Percentiles rank a stretch among this genome's conserved stretches.
Evolutionary conservation across 2,329 filamentous ascomycete genomes (phyloP).

Genomic region (Cordyceps tenuipes): DNA sequence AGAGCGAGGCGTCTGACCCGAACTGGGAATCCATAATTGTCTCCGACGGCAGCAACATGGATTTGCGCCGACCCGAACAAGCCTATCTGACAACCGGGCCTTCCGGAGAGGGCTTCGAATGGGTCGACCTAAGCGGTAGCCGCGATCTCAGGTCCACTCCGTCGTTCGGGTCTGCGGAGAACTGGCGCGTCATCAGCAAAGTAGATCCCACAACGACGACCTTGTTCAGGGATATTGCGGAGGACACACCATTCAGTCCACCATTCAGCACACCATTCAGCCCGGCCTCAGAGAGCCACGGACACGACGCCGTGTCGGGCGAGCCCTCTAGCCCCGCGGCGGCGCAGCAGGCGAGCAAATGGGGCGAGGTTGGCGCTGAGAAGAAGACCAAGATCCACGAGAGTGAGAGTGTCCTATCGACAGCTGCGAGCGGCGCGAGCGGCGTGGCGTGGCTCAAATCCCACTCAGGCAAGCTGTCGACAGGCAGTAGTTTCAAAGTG

Average conservation of each 20-base stretch:
- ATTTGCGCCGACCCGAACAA: conserved; percentile 19
- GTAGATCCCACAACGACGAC: conserved; percentile 23
- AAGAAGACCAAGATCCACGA: conserved; percentile 5
- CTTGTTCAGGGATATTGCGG: conserved; percentile 25
- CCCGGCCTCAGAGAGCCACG: conserved; percentile 26
- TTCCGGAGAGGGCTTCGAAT: conserved; percentile 18
- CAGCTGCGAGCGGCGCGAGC: neutral
- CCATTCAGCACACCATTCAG: conserved; percentile 26
- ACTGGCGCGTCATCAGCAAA: conserved; percentile 26
- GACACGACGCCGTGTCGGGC: conserved; percentile 15
- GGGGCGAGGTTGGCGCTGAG: conserved; percentile 15
- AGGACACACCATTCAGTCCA: conserved; percentile 31
- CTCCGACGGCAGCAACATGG: conserved; percentile 19
- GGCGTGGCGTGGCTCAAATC: conserved; percentile 4
- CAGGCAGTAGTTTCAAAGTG: conserved; percentile 13
- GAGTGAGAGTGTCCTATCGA: neutral
- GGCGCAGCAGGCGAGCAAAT: conserved; percentile 19
- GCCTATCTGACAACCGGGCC: conserved; percentile 17
- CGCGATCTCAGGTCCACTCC: conserved; percentile 21
- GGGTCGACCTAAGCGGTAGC: conserved; percentile 18
- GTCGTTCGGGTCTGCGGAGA: conserved; percentile 29
- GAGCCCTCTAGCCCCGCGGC: conserved; percentile 18
- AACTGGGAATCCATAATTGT: conserved; percentile 17
- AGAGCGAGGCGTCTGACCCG: conserved; percentile 9
- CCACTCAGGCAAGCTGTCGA: conserved; percentile 10